phyloP scores from a whole-genome alignment of 2,329 filamentous ascomycete species.

The Cercospora sp. region DNA sequence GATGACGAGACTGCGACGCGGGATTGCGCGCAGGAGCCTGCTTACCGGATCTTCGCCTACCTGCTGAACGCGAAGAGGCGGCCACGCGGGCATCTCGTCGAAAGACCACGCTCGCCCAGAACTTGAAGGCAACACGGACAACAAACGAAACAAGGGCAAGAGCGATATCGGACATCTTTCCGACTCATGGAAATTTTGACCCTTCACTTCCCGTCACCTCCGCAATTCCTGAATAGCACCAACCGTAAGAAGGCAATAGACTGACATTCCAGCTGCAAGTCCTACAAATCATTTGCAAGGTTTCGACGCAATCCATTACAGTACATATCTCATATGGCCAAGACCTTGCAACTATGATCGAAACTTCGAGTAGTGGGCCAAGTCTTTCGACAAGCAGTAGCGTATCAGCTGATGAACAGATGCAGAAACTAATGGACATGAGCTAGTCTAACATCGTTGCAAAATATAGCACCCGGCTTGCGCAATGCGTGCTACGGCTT shows the following conservation, averaged over 20 bases:
- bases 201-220: not conserved
- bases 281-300: not conserved
- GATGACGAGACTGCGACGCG: not conserved
- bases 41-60: too few relatives aligned
- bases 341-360: not conserved
- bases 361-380: not conserved
- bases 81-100: too few relatives aligned
- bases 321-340: not conserved
- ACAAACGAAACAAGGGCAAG: not conserved
- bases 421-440: not conserved
- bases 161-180: not conserved
- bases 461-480: not conserved
- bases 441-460: not conserved
- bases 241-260: not conserved
- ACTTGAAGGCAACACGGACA: too few relatives aligned
- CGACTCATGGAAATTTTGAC: not conserved
- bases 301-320: not conserved
- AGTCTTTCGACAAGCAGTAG: not conserved
- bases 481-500: not conserved
- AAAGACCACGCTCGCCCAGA: too few relatives aligned
- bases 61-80: too few relatives aligned
- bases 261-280: not conserved
- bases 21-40: not conserved
- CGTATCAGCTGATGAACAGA: not conserved
- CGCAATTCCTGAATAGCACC: not conserved